Base-by-base conservation (phyloP, 495 filamentous ascomycete species). In the Lophiostoma macrostomum region DNA sequence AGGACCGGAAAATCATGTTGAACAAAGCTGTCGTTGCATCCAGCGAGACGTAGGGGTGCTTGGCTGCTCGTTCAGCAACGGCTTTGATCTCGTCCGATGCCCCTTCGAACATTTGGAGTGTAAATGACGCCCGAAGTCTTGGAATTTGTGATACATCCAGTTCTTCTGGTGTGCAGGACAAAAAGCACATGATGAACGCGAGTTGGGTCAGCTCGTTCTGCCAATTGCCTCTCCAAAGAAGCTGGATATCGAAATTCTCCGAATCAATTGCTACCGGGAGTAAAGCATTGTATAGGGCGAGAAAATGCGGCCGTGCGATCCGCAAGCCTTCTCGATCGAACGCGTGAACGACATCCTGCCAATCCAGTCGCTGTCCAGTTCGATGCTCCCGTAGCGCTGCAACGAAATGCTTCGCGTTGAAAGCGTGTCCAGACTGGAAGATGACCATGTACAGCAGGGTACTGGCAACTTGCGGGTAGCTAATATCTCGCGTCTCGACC, bases 201-300 rank as follows among this genome's bases (percentile, higher is more conserved):
- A 97, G 77, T 51, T 96, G 94, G 0, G 94, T 87, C 37, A 90
- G 80, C 16, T 82, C 79, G 45, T 94, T 77, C 39, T 87, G 80
- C 93, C 94, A 97, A 37, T 82, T 76, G 28, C 90, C 91, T 51
- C 90, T 89, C 93, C 91, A 97, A 20, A 99, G 76, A 30, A 76
- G 79, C 67, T 95, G 86, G 37, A 96, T 80, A 68, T 95, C 83
- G 64, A 86, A 76, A 46, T 65, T 76, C 23, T 70, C 61, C 32
- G 83, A 77, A 20, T 84, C 80, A 37, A 70, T 73, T 30, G 87
- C 86, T 46, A 87, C 73, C 1, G 81, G 81, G 24, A 87, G 71
- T 22, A 99, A 73, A 14, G 84, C 86, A 45, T 84, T 74, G 67
- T 89, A 91, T 11, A 99, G 69, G 24, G 79, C 80, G 28, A 90